A percentile compares a stretch with the other conserved stretches of the same genome.
Conservation (phyloP, 2,329 filamentous ascomycete species). For the Nemania diffusa region DNA sequence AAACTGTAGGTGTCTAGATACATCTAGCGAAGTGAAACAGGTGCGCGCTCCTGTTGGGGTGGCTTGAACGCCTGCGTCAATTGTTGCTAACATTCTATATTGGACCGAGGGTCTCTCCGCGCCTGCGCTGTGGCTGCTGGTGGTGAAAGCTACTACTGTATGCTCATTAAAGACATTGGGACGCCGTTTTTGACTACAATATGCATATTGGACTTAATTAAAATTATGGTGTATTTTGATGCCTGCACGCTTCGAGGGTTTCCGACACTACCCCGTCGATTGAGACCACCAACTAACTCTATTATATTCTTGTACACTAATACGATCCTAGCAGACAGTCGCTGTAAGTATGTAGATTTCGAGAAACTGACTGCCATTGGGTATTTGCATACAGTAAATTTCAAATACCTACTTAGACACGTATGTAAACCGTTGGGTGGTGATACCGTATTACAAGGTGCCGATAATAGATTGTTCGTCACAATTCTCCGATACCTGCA, state of each 20-base stretch:
- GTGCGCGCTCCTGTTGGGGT: conserved; percentile 36
- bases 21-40: conserved; percentile 29
- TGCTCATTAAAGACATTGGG: conserved; percentile 39
- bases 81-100: conserved; percentile 43
- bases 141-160: conserved; percentile 34
- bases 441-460: conserved; percentile 8
- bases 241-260: conserved; percentile 2
- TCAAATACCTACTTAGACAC: neutral
- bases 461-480: neutral
- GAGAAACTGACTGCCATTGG: neutral
- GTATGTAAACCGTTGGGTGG: neutral
- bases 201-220: conserved; percentile 1
- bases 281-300: neutral
- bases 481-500: conserved; percentile 13
- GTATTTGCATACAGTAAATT: conserved; percentile 2
- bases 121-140: conserved; percentile 38
- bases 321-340: neutral
- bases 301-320: neutral
- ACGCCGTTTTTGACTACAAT: conserved; percentile 37
- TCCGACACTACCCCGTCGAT: neutral
- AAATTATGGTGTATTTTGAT: conserved; percentile 2
- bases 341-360: neutral
- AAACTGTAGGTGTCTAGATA: conserved; percentile 28
- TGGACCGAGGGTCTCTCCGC: conserved; percentile 49
- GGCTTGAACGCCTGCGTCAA: conserved; percentile 39